Conservation (phyloP, 495 filamentous ascomycete species). For the Penicillium paxilli region DNA sequence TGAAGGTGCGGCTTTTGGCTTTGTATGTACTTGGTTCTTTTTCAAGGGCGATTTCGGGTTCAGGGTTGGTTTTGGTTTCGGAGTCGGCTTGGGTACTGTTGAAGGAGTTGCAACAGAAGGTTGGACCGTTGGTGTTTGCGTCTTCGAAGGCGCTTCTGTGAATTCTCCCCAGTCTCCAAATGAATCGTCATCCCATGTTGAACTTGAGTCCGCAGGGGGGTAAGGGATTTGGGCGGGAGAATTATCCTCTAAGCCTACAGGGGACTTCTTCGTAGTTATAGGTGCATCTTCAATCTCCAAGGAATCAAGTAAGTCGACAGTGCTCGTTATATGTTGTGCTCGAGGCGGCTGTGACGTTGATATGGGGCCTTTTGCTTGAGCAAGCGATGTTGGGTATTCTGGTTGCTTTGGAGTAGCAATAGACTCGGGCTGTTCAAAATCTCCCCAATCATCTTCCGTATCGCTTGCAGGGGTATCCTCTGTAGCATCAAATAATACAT, state of each 20-base stretch:
- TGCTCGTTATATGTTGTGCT: neutral
- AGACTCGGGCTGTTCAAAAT: constrained; percentile 62
- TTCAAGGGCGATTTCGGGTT: neutral
- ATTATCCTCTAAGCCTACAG: constrained; percentile 1
- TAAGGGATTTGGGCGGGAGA: neutral
- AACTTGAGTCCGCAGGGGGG: neutral
- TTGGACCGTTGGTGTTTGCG: neutral
- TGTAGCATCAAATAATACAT: constrained; percentile 49
- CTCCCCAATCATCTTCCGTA: constrained; percentile 72
- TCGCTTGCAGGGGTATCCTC: constrained; percentile 34
- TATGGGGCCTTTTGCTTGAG: constrained; percentile 1
- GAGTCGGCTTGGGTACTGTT: too few species aligned
- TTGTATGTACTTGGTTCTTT: constrained; percentile 8
- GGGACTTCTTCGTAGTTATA: neutral
- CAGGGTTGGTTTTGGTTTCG: neutral
- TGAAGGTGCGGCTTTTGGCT: constrained; percentile 17
- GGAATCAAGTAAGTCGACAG: constrained; percentile 26
- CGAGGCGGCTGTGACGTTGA: neutral
- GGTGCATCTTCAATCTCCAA: constrained; percentile 24
- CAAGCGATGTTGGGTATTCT: constrained; percentile 2
- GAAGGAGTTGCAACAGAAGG: neutral
- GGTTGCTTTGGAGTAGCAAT: constrained; percentile 54
- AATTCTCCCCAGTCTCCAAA: constrained; percentile 21
- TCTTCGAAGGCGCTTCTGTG: constrained; percentile 28
- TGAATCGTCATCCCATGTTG: constrained; percentile 21